phyloP scores from a whole-genome alignment of 768 basidiomycete genomes.

The Sarcodon sp. region DNA sequence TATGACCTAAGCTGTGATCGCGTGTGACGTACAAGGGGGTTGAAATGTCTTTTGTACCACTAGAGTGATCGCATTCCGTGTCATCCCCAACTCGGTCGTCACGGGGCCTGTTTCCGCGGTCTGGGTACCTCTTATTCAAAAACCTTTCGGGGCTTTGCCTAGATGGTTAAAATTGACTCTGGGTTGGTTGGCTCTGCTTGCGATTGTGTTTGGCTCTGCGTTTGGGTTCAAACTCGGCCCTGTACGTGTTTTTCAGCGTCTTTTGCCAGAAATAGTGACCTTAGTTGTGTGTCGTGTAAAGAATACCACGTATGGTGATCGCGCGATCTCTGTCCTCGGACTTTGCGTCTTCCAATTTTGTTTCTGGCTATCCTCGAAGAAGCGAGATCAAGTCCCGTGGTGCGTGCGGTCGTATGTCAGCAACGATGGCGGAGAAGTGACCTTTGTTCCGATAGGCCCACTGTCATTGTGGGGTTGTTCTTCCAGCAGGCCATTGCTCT shows the following conservation, averaged over 20 bases:
- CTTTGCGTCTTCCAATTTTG: conserved; percentile 67
- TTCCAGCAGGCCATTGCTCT: conserved; percentile 78
- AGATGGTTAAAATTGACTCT: conserved; percentile 40
- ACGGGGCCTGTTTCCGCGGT: conserved; percentile 58
- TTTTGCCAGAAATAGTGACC: conserved; percentile 6
- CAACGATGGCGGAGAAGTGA: not conserved
- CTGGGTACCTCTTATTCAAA: conserved; percentile 54
- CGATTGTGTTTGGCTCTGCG: conserved; percentile 73
- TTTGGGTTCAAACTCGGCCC: conserved; percentile 61
- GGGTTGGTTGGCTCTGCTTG: conserved; percentile 72
- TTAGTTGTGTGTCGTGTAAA: conserved; percentile 12
- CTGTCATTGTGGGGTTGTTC: conserved; percentile 80
- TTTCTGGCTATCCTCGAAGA: conserved; percentile 57
- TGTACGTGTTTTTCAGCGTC: conserved; percentile 21
- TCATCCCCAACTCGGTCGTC: conserved; percentile 59
- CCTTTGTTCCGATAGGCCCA: conserved; percentile 38
- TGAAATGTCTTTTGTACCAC: conserved; percentile 18
- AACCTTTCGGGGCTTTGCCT: conserved; percentile 54
- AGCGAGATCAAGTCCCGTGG: conserved; percentile 62
- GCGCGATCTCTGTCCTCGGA: conserved; percentile 72
- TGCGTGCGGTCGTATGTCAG: conserved; percentile 17
- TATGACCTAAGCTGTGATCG: no score
- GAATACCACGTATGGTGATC: conserved; percentile 61
- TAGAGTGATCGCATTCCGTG: conserved; percentile 73
- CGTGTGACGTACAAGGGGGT: not conserved